Conservation (phyloP, 768 basidiomycete genomes). For the Serendipita vermifera region DNA sequence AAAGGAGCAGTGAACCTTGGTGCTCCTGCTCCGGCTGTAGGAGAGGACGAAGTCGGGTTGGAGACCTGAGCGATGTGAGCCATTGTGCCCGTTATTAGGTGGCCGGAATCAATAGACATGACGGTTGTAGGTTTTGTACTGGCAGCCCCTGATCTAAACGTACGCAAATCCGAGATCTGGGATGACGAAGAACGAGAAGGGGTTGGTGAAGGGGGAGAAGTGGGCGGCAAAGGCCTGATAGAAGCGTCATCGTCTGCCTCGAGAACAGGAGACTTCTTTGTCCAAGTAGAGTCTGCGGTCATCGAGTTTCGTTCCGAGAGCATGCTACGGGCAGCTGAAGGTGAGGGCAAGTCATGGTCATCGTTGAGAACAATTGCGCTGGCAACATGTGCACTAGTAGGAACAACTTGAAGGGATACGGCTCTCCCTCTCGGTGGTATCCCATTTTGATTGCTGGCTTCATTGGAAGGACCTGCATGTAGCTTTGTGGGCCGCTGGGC, state of each 20-base stretch:
- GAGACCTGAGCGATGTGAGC: conserved; percentile 83
- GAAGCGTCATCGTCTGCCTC: conserved; percentile 96
- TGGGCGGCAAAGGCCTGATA: conserved; percentile 78
- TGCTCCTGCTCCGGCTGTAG: neutral
- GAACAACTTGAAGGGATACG: conserved; percentile 1
- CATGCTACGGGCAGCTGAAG: conserved; percentile 1
- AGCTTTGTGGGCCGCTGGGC: neutral
- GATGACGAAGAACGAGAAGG: conserved; percentile 75
- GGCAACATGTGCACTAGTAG: neutral
- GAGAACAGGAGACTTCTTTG: conserved; percentile 38
- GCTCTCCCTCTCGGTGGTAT: neutral
- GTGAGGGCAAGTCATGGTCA: conserved; percentile 6
- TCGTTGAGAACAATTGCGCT: neutral
- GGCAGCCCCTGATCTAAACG: conserved; percentile 66
- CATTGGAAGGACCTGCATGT: neutral
- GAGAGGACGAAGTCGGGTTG: neutral
- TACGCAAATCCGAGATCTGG: conserved; percentile 66
- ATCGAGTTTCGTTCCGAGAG: conserved; percentile 17
- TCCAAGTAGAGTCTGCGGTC: conserved; percentile 61
- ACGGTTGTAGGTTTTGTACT: conserved; percentile 93
- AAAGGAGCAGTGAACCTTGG: conserved; percentile 57
- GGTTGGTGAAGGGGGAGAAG: conserved; percentile 73
- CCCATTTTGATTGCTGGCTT: neutral
- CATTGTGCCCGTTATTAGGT: conserved; percentile 30
- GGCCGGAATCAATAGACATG: conserved; percentile 73